Evolutionary conservation across 352 stramenopile genomes (phyloP), one percentile per base, ranked within the genome.

Genomic region (Phytophthora podocarpi): DNA sequence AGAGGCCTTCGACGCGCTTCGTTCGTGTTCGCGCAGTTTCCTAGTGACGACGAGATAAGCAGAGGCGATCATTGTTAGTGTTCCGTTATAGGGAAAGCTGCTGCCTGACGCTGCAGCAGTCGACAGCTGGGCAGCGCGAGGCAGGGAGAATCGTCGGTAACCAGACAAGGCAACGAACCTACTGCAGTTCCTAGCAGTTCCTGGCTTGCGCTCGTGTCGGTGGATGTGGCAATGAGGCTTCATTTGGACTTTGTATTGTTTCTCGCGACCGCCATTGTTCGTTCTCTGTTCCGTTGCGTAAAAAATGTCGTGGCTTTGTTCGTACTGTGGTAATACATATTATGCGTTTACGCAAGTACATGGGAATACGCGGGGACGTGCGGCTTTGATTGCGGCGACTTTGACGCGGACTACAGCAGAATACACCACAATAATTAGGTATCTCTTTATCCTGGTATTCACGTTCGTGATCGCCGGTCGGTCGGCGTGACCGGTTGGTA

Each of bases 231-330:
- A 46, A 31, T 69, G 60, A 45, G 20, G 15, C 28, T 59, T 43
- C 20, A 67, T 36, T 62, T 51, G 49, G n/a, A 7, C 8, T 63
- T 72, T 65, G 51, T 72, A 69, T 72, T 68, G 59, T 69, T 72
- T 49, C 60, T 64, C 9, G 37, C 31, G 59, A 49, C 34, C 42
- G 45, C 52, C 32, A n/a, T 54, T 66, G 62, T 67, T 67, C 28
- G 55, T 47, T 66, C 56, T 63, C 36, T 67, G 59, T 67, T 67
- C 43, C 52, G 47, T 64, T 72, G 51, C 59, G 47, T 47, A 36
- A 39, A 51, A 18, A 20, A 49, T 32, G 23, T 49, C 41, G 35
- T 37, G 46, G 57, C 46, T 50, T 68, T 68, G 57, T 65, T 59
- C 47, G 56, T 40, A 51, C 28, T 41, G 50, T 24, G 7, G 6